Evolutionary conservation across 1,139 yeast species (phyloP).

Genomic region (Pichia sp.): DNA sequence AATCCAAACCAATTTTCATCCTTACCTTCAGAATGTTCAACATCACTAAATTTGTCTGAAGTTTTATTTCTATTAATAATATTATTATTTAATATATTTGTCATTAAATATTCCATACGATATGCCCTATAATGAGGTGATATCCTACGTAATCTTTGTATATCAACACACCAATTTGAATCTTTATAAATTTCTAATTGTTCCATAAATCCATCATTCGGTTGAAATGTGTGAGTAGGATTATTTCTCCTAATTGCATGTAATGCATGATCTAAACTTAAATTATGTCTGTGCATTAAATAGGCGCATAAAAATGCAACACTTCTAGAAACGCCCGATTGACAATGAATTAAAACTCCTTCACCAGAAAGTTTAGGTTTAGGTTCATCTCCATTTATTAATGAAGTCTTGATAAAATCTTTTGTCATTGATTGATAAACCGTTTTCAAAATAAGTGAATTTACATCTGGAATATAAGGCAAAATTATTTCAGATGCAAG

Average conservation of each 20-base stretch:
- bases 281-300: conserved; percentile 65
- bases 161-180: conserved; percentile 27
- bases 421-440: conserved; percentile 36
- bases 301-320: conserved; percentile 69
- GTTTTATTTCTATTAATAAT: background rate
- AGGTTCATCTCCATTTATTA: conserved; percentile 21
- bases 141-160: conserved; percentile 17
- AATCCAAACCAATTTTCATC: conserved; percentile 26
- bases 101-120: conserved; percentile 14
- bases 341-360: conserved; percentile 58
- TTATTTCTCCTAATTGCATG: conserved; percentile 66
- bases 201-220: conserved; percentile 71
- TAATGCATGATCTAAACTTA: conserved; percentile 55
- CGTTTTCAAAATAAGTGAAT: conserved; percentile 62
- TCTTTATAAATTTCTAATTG: conserved; percentile 62
- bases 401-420: background rate
- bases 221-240: conserved; percentile 42
- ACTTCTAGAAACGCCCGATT: conserved; percentile 86
- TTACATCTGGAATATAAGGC: conserved; percentile 52
- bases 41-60: conserved; percentile 27
- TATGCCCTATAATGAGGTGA: conserved; percentile 18
- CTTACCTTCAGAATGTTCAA: conserved; percentile 11
- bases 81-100: conserved; percentile 5
- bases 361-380: conserved; percentile 38
- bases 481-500: conserved; percentile 56